Percentiles rank a stretch among this genome's conserved stretches.
Conservation (phyloP, 192 early-diverging fungal genomes). For the Funneliformis mosseae region DNA sequence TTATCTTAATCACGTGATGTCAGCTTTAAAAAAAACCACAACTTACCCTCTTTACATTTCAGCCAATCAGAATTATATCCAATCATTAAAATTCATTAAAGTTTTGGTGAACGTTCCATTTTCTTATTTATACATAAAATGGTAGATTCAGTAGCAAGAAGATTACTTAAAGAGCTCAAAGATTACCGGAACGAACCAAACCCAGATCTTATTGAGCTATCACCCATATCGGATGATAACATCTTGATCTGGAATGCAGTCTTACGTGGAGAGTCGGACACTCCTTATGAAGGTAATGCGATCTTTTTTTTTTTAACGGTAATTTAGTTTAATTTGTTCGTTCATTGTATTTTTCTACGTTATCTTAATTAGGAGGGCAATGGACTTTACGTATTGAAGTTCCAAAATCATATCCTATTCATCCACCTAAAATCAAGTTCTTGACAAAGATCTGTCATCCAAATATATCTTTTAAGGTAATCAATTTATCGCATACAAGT, state of each 20-base stretch:
- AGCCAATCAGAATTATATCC: no score
- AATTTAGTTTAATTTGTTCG: not conserved
- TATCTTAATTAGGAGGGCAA: conserved; percentile 55
- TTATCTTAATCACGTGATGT: no score
- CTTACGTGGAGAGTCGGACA: conserved; percentile 61
- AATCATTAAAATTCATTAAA: no score
- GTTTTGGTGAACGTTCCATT: no score
- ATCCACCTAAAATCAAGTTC: conserved; percentile 77
- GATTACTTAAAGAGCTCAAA: conserved; percentile 64
- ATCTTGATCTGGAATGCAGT: conserved; percentile 72
- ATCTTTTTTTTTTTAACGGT: not conserved
- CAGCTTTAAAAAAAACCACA: no score
- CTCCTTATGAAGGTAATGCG: conserved; percentile 68
- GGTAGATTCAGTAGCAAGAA: conserved; percentile 55
- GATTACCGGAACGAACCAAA: conserved; percentile 58
- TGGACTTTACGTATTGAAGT: conserved; percentile 73
- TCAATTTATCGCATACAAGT: not conserved
- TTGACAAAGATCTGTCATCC: conserved; percentile 83
- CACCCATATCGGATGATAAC: conserved; percentile 67
- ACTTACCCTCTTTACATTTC: no score
- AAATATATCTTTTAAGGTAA: conserved; percentile 92
- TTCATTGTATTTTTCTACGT: not conserved
- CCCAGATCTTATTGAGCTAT: conserved; percentile 60
- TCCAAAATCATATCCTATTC: conserved; percentile 74
- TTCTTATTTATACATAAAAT: conserved; percentile 31